phyloP scores from a whole-genome alignment of 2,329 filamentous ascomycete species.

The Ascochyta clinopodiicola region DNA sequence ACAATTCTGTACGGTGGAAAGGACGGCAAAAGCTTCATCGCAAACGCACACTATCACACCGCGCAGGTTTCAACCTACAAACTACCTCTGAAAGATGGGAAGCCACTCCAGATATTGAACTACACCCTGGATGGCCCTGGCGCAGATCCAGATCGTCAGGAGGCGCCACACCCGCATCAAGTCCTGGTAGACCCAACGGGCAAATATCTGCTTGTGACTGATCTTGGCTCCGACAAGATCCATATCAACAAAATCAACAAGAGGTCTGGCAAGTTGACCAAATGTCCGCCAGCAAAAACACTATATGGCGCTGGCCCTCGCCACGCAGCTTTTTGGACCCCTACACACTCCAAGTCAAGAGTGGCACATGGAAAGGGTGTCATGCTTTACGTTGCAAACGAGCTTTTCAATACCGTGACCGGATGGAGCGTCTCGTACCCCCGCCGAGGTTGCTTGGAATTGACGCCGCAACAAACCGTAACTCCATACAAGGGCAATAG shows the following conservation, averaged over 20 bases:
- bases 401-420: constrained; percentile 43
- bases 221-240: constrained; percentile 63
- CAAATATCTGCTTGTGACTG: constrained; percentile 59
- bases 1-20: constrained; percentile 39
- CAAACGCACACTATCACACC: constrained; percentile 41
- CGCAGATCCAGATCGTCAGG: constrained; percentile 57
- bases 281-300: constrained; percentile 53
- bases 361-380: constrained; percentile 24
- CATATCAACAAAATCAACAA: constrained; percentile 61
- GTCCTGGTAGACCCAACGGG: constrained; percentile 59
- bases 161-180: constrained; percentile 63
- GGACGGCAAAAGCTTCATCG: constrained; percentile 41
- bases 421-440: constrained; percentile 43
- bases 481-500: constrained; percentile 42
- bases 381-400: constrained; percentile 44
- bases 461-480: constrained; percentile 42
- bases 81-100: constrained; percentile 39
- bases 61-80: constrained; percentile 47
- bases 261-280: constrained; percentile 54
- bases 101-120: constrained; percentile 39
- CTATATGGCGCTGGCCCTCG: constrained; percentile 60
- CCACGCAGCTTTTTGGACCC: constrained; percentile 60
- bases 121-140: constrained; percentile 48
- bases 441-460: constrained; percentile 37
- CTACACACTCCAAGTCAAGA: constrained; percentile 25